Percentiles rank a stretch among this genome's conserved stretches.
Conservation (phyloP, 1,284 basidiomycete genomes). For the Thecaphora frezii region DNA sequence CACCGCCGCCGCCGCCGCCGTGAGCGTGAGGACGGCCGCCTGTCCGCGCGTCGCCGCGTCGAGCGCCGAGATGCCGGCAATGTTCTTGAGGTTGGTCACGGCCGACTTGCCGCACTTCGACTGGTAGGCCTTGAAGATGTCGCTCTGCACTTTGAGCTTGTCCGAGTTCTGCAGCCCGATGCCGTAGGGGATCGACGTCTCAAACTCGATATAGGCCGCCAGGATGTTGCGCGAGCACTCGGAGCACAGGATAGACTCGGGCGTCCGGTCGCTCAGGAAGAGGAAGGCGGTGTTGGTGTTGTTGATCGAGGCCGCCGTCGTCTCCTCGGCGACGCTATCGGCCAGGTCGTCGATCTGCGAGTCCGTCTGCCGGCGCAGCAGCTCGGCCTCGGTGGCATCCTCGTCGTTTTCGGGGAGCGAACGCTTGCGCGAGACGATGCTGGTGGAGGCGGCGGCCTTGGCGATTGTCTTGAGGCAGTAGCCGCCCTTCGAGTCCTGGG, state of each 20-base stretch:
- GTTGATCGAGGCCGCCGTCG: constrained; percentile 5
- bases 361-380: constrained; percentile 9
- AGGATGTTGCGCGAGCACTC: constrained; percentile 46
- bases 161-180: constrained; percentile 42
- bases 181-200: constrained; percentile 50
- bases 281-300: constrained; percentile 50
- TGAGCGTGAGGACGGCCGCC: constrained; percentile 1
- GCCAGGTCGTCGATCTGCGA: constrained; percentile 8
- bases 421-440: background rate
- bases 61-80: constrained; percentile 41
- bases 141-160: constrained; percentile 40
- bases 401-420: constrained; percentile 6
- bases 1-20: constrained; percentile 10
- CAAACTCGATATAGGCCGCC: constrained; percentile 49
- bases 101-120: constrained; percentile 30
- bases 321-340: constrained; percentile 13
- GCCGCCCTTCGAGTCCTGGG: constrained; percentile 31
- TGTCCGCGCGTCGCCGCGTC: constrained; percentile 7
- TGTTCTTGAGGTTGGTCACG: constrained; percentile 34
- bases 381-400: constrained; percentile 4
- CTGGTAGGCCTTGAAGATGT: constrained; percentile 43
- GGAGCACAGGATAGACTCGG: constrained; percentile 46
- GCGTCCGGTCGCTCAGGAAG: constrained; percentile 36
- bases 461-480: constrained; percentile 44
- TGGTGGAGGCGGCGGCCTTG: constrained; percentile 21